These are phyloP conservation scores for Coemansia javaensis DNA, from an alignment of 192 early-diverging fungal genomes.

Conservation along the genomic window DNA sequence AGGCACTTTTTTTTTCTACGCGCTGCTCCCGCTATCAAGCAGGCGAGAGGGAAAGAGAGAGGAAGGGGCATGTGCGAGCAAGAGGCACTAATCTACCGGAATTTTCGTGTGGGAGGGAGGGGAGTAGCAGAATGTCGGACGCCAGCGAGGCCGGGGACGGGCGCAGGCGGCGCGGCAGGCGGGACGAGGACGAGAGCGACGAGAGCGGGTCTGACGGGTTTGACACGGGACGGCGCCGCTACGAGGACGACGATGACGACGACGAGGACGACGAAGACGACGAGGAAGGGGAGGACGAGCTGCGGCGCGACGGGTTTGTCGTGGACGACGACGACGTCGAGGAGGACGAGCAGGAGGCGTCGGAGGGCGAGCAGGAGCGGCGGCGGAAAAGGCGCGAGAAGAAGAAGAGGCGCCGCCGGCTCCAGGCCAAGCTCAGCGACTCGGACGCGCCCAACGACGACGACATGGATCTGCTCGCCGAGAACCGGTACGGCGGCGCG, in stretches of 20 bases:
- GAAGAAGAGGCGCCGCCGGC: slow-evolving; percentile 9
- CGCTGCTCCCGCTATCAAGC: no score
- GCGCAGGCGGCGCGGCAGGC: slow-evolving; percentile 39
- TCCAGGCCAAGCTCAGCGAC: neutral
- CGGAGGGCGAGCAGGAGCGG: slow-evolving; percentile 57
- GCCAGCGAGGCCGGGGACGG: slow-evolving; percentile 16
- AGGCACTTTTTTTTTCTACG: no score
- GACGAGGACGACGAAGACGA: slow-evolving; percentile 54
- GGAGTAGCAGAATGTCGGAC: slow-evolving; percentile 51
- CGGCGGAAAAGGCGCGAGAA: slow-evolving; percentile 45
- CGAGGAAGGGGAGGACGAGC: slow-evolving; percentile 59
- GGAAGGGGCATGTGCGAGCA: neutral
- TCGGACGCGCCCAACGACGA: slow-evolving; percentile 88
- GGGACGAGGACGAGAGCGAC: slow-evolving; percentile 53
- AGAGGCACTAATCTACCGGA: no score
- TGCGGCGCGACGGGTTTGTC: slow-evolving; percentile 63
- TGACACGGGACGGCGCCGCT: slow-evolving; percentile 24
- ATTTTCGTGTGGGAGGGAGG: no score
- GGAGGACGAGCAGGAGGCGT: slow-evolving; percentile 51
- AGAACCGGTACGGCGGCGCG: slow-evolving; percentile 68
- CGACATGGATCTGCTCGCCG: slow-evolving; percentile 85
- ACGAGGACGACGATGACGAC: slow-evolving; percentile 47
- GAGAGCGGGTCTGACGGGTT: slow-evolving; percentile 55
- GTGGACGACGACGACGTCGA: slow-evolving; percentile 70
- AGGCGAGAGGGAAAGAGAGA: no score